phyloP scores from a whole-genome alignment of 2,329 filamentous ascomycete genomes.

The Diplodia sapinea region DNA sequence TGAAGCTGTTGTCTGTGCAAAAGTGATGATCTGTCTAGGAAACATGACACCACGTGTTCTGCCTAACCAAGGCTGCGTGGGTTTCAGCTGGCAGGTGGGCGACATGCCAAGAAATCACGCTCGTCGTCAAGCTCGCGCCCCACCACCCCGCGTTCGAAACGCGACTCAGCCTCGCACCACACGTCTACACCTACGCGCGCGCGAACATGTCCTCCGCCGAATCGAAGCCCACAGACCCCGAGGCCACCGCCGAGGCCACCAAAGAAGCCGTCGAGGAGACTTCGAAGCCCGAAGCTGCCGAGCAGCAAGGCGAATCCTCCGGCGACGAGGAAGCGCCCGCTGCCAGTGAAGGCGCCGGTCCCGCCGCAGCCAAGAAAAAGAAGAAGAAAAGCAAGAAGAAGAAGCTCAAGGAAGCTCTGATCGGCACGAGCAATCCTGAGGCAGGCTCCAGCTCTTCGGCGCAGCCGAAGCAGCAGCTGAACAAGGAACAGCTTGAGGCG shows the following conservation, averaged over 20 bases:
- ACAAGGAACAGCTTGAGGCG: slow-evolving; percentile 46
- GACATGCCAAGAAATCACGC: slow-evolving; percentile 16
- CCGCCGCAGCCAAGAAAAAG: slow-evolving; percentile 55
- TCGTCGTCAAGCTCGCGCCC: slow-evolving; percentile 22
- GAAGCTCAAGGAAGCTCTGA: slow-evolving; percentile 59
- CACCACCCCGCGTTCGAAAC: slow-evolving; percentile 28
- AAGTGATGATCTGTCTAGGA: not conserved
- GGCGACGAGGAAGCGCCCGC: slow-evolving; percentile 48
- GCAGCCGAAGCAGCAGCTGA: slow-evolving; percentile 37
- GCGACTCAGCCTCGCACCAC: slow-evolving; percentile 10
- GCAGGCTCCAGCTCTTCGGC: slow-evolving; percentile 25
- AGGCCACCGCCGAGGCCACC: slow-evolving; percentile 55
- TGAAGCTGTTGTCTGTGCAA: not conserved
- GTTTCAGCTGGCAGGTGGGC: not conserved
- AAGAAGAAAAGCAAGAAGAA: slow-evolving; percentile 71
- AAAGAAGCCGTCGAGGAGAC: slow-evolving; percentile 36
- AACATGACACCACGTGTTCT: slow-evolving; percentile 1
- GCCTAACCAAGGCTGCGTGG: not conserved
- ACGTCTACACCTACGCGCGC: not conserved
- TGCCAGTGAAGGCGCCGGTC: slow-evolving; percentile 30
- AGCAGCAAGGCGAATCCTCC: slow-evolving; percentile 39
- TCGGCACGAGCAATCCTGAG: slow-evolving; percentile 43
- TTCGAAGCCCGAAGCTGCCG: slow-evolving; percentile 40
- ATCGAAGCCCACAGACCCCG: slow-evolving; percentile 66
- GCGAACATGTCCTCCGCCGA: slow-evolving; percentile 45